These are phyloP conservation scores for Xylaria scruposa DNA, from an alignment of 495 filamentous ascomycete species.

Conservation along the genomic window DNA sequence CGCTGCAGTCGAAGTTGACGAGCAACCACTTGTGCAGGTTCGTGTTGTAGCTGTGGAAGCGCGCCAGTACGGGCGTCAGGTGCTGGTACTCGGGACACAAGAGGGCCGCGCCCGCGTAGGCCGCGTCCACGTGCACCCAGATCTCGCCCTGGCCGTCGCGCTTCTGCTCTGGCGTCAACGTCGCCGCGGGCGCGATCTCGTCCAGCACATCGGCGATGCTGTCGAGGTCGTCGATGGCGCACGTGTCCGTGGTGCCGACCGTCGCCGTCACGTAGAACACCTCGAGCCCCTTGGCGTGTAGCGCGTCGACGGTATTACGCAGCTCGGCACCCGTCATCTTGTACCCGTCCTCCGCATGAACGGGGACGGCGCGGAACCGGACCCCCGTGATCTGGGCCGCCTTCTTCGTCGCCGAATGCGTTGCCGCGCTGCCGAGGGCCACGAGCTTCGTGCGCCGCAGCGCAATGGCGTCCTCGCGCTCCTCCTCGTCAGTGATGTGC, in stretches of 20 bases:
- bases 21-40: conserved; percentile 99
- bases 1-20: conserved; percentile 91
- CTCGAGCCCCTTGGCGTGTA: conserved; percentile 66
- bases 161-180: conserved; percentile 16
- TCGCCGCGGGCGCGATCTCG: conserved; percentile 56
- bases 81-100: conserved; percentile 81
- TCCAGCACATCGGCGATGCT: conserved; percentile 70
- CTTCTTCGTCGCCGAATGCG: conserved; percentile 86
- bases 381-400: conserved; percentile 86
- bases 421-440: conserved; percentile 77
- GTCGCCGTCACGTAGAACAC: conserved; percentile 90
- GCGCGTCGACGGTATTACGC: conserved; percentile 64
- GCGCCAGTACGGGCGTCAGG: conserved; percentile 64
- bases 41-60: conserved; percentile 87
- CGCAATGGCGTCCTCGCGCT: conserved; percentile 69
- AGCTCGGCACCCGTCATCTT: conserved; percentile 72
- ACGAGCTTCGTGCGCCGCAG: conserved; percentile 74
- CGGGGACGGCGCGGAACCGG: conserved; percentile 71
- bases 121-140: conserved; percentile 97
- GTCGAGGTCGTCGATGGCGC: conserved; percentile 81
- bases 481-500: conserved; percentile 60
- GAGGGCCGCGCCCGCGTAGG: conserved; percentile 87
- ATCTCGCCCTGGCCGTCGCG: conserved; percentile 43
- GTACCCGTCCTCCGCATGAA: conserved; percentile 67
- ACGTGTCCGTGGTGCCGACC: conserved; percentile 86